Evolutionary conservation across 2,329 filamentous ascomycete species (phyloP).

Genomic region (Beauveria sp.): DNA sequence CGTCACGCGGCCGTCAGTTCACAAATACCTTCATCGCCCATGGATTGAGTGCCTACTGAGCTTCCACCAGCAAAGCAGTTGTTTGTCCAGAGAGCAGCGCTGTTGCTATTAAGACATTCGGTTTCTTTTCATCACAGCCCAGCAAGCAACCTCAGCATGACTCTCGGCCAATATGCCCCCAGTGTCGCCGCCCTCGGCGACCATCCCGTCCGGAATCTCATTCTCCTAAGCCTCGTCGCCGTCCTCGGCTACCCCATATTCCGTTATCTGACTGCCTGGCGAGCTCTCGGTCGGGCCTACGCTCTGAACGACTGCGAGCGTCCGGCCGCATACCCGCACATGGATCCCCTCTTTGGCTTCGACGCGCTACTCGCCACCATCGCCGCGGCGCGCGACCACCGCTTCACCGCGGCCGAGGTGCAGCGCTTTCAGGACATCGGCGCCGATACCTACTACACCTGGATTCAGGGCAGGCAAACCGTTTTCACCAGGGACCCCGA

Average conservation of each 20-base stretch:
- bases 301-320: not conserved
- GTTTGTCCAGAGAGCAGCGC: no score
- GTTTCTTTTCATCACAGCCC: no score
- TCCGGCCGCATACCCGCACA: not conserved
- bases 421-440: not conserved
- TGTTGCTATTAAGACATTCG: no score
- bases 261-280: not conserved
- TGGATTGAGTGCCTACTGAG: no score
- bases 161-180: no score
- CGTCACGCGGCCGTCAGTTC: no score
- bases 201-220: not conserved
- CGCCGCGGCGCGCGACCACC: not conserved
- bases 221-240: not conserved
- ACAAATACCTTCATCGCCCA: no score
- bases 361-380: not conserved
- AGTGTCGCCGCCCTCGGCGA: not conserved
- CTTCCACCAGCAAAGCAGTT: no score
- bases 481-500: slow-evolving; percentile 15
- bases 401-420: not conserved
- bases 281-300: not conserved
- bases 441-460: slow-evolving; percentile 3
- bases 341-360: not conserved
- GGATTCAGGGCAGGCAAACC: not conserved
- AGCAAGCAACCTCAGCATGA: no score
- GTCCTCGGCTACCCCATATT: not conserved